Conservation (phyloP, 352 stramenopile genomes). For the Saprolegnia diclina region DNA sequence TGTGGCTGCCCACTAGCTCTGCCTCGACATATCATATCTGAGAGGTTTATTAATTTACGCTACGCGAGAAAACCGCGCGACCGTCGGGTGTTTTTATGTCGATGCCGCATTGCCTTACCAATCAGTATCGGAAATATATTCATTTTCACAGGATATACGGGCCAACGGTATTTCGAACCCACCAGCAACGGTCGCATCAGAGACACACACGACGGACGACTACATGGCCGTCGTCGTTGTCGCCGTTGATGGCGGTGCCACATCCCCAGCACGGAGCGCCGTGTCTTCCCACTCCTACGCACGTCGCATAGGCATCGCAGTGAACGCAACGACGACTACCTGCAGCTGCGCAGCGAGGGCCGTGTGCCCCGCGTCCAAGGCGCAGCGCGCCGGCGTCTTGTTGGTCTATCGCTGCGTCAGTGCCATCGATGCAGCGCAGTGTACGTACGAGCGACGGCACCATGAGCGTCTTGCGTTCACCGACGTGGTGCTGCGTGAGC, state of each 20-base stretch:
- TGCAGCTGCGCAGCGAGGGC: not conserved
- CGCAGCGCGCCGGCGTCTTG: conserved; percentile 15
- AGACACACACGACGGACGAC: too few relatives aligned
- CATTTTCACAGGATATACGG: conserved; percentile 2
- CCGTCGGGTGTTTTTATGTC: too few relatives aligned
- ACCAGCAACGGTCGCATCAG: too few relatives aligned
- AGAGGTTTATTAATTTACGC: conserved; percentile 7
- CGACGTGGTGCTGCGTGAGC: not conserved
- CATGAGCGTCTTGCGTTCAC: not conserved
- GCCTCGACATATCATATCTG: not conserved
- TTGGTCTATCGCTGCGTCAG: conserved; percentile 4
- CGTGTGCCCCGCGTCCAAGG: conserved; percentile 4
- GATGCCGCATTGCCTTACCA: not conserved
- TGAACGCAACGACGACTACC: not conserved
- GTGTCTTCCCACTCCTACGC: conserved; percentile 11
- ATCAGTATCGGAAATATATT: not conserved
- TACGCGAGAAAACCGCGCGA: not conserved
- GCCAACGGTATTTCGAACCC: too few relatives aligned
- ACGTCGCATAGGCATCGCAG: not conserved
- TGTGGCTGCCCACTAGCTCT: not conserved
- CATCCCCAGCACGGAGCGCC: not conserved
- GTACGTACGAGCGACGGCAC: conserved; percentile 2
- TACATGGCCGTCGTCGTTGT: too few relatives aligned
- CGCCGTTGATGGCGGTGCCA: too few relatives aligned
- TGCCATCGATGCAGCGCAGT: not conserved